Percentiles rank a stretch among this genome's conserved stretches.
Conservation (phyloP, 1,284 basidiomycete species). For the Cystobasidium pallidum region DNA sequence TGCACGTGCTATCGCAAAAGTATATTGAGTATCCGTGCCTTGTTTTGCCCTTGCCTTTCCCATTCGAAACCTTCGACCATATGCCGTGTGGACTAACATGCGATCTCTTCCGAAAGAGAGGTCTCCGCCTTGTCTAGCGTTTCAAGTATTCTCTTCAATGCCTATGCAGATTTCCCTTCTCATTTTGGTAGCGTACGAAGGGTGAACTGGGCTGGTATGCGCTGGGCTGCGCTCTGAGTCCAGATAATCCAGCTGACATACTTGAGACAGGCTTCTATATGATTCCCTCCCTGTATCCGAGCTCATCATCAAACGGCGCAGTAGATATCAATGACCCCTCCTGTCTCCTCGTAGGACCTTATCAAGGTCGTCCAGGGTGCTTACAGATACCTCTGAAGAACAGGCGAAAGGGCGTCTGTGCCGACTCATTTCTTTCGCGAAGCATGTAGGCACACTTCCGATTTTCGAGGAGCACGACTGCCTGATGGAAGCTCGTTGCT, state of each 20-base stretch:
- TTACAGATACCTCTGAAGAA: conserved; percentile 52
- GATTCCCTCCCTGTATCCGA: conserved; percentile 55
- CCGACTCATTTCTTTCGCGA: conserved; percentile 54
- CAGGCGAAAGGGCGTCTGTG: conserved; percentile 56
- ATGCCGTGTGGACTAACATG: background rate
- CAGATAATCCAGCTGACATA: background rate
- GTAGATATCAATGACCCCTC: conserved; percentile 30
- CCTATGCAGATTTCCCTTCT: conserved; percentile 31
- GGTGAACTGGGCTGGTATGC: conserved; percentile 42
- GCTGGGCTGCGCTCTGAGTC: background rate
- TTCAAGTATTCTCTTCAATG: conserved; percentile 37
- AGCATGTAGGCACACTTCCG: conserved; percentile 37
- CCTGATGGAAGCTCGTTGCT: too few relatives aligned
- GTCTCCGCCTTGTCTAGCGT: conserved; percentile 42
- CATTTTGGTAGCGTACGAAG: conserved; percentile 14
- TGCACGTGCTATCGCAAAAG: background rate
- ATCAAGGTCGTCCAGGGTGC: conserved; percentile 58
- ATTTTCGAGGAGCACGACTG: too few relatives aligned
- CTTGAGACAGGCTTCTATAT: conserved; percentile 57
- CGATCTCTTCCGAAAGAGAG: conserved; percentile 26
- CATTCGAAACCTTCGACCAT: background rate
- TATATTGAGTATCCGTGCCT: conserved; percentile 29
- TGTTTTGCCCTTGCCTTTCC: background rate
- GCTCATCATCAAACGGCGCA: conserved; percentile 36
- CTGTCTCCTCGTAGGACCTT: conserved; percentile 57